Evolutionary conservation across 2,329 filamentous ascomycete genomes (phyloP).

Genomic region (Botrytis medusae): DNA sequence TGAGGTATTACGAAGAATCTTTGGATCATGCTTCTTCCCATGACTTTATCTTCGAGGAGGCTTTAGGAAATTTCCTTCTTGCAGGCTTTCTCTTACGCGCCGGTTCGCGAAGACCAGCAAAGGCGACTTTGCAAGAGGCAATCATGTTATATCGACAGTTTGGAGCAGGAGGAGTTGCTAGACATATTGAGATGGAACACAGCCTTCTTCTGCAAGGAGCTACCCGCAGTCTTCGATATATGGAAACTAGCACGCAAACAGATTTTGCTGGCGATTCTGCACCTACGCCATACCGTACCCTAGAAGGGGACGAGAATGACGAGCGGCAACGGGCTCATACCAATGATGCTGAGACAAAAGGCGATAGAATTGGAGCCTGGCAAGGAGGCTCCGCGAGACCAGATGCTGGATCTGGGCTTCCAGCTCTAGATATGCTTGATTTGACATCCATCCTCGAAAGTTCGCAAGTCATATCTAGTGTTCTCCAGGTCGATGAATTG

Average conservation of each 20-base stretch:
- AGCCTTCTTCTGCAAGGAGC: conserved; percentile 65
- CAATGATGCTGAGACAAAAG: conserved; percentile 48
- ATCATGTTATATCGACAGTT: conserved; percentile 67
- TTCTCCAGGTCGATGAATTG: conserved; percentile 71
- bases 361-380: conserved; percentile 63
- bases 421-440: conserved; percentile 80
- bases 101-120: conserved; percentile 65
- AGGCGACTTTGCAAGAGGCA: conserved; percentile 66
- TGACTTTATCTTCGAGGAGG: conserved; percentile 68
- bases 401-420: conserved; percentile 62
- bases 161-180: conserved; percentile 67
- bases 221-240: conserved; percentile 55
- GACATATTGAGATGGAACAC: conserved; percentile 66
- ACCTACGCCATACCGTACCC: conserved; percentile 52
- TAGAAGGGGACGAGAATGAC: conserved; percentile 44
- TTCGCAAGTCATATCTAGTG: conserved; percentile 77
- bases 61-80: conserved; percentile 71
- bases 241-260: conserved; percentile 68
- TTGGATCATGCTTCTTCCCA: conserved; percentile 71
- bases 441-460: conserved; percentile 75
- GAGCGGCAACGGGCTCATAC: conserved; percentile 44
- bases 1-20: conserved; percentile 67
- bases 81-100: conserved; percentile 68
- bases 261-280: conserved; percentile 62
- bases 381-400: conserved; percentile 56